Evolutionary conservation across 306 rosid species (phyloP).

Genomic region (Lagenaria siceraria): DNA sequence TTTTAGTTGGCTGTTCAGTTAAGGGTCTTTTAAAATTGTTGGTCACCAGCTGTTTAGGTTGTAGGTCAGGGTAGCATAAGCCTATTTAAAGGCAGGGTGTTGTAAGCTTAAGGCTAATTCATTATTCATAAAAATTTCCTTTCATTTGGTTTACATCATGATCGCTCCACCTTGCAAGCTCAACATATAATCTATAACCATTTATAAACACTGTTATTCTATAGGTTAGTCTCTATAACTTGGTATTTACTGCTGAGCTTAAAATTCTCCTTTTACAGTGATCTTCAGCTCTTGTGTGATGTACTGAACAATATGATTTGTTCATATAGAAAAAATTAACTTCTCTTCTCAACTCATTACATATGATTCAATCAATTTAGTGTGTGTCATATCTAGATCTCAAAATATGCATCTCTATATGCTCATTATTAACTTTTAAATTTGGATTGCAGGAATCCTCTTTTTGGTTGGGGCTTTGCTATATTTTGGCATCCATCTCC

Average conservation of each 20-base stretch:
- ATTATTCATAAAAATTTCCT: no score
- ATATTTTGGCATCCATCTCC: constrained; percentile 58
- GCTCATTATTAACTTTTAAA: neutral
- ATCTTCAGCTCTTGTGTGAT: neutral
- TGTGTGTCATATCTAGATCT: no score
- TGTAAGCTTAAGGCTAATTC: no score
- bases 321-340: neutral
- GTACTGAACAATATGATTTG: neutral
- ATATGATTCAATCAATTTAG: neutral
- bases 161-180: neutral
- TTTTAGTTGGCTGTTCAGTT: no score
- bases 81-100: no score
- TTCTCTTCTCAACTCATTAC: neutral
- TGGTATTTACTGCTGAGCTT: neutral
- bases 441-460: constrained; percentile 54
- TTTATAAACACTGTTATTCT: neutral
- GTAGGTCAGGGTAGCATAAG: no score
- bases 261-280: neutral
- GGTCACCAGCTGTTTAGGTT: no score
- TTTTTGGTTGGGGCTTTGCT: constrained; percentile 46
- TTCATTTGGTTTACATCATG: no score
- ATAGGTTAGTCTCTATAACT: neutral
- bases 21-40: no score
- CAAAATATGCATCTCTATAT: neutral
- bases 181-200: neutral